Conservation (phyloP, 768 basidiomycete genomes). For the Neoboletus magnificus region DNA sequence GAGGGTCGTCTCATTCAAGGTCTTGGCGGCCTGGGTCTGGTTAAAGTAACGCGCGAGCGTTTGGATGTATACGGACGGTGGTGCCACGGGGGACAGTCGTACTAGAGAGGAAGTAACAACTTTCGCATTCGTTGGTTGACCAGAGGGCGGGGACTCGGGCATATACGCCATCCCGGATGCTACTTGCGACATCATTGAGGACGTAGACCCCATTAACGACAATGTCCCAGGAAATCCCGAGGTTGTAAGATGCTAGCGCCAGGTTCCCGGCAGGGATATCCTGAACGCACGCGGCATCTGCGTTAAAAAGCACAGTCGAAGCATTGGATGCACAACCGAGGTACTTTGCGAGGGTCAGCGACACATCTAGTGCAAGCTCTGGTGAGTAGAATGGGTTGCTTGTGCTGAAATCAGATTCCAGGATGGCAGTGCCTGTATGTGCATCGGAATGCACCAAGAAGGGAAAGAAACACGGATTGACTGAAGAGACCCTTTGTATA, state of each 20-base stretch:
- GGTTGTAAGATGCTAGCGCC: conserved; percentile 1
- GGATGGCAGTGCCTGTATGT: conserved; percentile 12
- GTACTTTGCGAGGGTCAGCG: conserved; percentile 13
- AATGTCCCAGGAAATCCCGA: conserved; percentile 8
- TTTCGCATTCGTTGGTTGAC: conserved; percentile 16
- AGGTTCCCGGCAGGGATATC: conserved; percentile 6
- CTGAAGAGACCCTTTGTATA: conserved; percentile 20
- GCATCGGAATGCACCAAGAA: background rate
- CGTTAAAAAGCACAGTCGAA: conserved; percentile 1
- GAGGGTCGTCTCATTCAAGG: conserved; percentile 11
- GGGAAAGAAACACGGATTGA: background rate
- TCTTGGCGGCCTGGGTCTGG: conserved; percentile 1
- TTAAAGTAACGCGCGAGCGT: conserved; percentile 4
- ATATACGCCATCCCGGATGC: conserved; percentile 15
- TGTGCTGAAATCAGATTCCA: conserved; percentile 16
- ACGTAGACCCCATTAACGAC: conserved; percentile 18
- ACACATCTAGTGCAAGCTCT: conserved; percentile 8
- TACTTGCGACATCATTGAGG: conserved; percentile 11
- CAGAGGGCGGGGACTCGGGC: conserved; percentile 16
- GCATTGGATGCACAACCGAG: conserved; percentile 17
- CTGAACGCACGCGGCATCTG: conserved; percentile 5
- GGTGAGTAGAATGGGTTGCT: conserved; percentile 13
- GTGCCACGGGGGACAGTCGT: conserved; percentile 11
- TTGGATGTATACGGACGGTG: conserved; percentile 6
- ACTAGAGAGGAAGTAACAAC: conserved; percentile 18